Conservation (phyloP, 306 rosid species). For the Purshia tridentata region DNA sequence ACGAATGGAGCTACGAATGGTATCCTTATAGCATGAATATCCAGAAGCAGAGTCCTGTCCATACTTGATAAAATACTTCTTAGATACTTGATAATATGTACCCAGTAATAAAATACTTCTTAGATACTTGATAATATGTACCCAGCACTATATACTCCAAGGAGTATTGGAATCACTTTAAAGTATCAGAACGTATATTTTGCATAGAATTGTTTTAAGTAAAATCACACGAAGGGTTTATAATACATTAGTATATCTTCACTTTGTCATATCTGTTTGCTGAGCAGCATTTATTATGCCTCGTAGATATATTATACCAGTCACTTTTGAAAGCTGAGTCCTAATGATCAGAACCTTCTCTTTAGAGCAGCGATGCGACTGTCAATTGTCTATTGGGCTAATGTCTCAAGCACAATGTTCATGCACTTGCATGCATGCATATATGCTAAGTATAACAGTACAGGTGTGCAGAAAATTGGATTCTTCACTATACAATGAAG, state of each 20-base stretch:
- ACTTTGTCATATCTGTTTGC: neutral
- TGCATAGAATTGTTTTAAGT: neutral
- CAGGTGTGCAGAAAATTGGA: neutral
- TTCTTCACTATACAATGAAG: neutral
- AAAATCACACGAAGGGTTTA: neutral
- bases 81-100: neutral
- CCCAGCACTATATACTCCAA: neutral
- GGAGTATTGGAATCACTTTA: neutral
- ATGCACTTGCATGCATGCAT: neutral
- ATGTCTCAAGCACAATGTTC: neutral
- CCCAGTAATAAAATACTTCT: neutral
- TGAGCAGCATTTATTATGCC: conserved; percentile 2
- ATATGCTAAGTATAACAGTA: neutral
- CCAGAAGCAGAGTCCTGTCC: neutral
- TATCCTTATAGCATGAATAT: neutral
- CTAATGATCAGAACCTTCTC: neutral
- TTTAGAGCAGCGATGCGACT: no score
- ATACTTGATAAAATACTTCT: neutral
- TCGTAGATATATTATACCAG: neutral
- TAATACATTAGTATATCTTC: neutral
- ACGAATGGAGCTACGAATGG: neutral
- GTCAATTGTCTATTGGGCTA: neutral
- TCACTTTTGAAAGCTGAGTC: conserved; percentile 9
- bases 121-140: neutral
- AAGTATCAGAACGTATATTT: neutral